Evolutionary conservation across 805 yeast species (phyloP).

Genomic region (Trichomonascus vanleenenianus): DNA sequence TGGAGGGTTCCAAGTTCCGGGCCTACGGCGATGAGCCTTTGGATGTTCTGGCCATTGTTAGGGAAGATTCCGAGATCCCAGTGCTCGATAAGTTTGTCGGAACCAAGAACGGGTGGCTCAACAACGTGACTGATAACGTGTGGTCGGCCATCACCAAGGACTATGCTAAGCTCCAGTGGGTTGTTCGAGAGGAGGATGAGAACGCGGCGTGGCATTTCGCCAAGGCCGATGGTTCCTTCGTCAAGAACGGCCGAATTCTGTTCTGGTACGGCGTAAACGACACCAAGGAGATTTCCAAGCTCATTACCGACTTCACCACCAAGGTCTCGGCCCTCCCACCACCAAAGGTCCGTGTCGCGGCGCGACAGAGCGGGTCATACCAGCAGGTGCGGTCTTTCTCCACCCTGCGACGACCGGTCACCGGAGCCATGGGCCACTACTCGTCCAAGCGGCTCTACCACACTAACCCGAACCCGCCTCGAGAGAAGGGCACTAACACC

Average conservation of each 20-base stretch:
- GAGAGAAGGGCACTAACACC: slow-evolving; percentile 53
- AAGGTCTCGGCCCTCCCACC: slow-evolving; percentile 10
- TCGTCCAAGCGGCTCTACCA: slow-evolving; percentile 15
- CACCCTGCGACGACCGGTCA: slow-evolving; percentile 11
- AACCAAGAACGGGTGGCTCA: slow-evolving; percentile 90
- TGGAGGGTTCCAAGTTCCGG: slow-evolving; percentile 56
- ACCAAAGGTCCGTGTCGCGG: not conserved
- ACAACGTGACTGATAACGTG: slow-evolving; percentile 92
- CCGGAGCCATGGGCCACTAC: not conserved
- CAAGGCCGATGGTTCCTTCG: slow-evolving; percentile 89
- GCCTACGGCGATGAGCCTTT: slow-evolving; percentile 93
- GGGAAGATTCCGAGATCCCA: slow-evolving; percentile 45
- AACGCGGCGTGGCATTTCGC: slow-evolving; percentile 88
- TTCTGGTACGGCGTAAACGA: slow-evolving; percentile 90
- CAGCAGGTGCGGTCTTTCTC: slow-evolving; percentile 19
- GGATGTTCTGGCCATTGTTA: slow-evolving; percentile 86
- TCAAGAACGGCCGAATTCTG: slow-evolving; percentile 78
- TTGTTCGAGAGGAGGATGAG: slow-evolving; percentile 81
- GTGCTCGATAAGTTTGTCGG: slow-evolving; percentile 79
- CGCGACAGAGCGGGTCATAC: not conserved
- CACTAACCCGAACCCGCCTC: slow-evolving; percentile 64
- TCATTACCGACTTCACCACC: slow-evolving; percentile 47
- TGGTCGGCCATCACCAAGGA: slow-evolving; percentile 77
- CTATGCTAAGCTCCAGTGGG: slow-evolving; percentile 72
- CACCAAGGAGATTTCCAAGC: slow-evolving; percentile 50